These are phyloP conservation scores for Paracoccidioides lutzii DNA, from an alignment of 2,329 filamentous ascomycete genomes.

Conservation along the genomic window DNA sequence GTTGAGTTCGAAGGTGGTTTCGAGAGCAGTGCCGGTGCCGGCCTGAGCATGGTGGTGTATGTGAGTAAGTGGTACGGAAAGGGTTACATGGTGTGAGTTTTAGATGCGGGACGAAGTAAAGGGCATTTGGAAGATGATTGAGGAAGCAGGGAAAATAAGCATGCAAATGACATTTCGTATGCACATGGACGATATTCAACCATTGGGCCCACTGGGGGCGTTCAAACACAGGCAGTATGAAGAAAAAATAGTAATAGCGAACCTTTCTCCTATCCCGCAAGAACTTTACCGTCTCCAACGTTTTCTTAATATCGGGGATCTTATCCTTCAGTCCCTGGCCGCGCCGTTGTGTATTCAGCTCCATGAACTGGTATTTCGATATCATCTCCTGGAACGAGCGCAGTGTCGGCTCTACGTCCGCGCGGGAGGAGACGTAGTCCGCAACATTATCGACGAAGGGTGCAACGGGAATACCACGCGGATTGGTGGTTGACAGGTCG, in stretches of 20 bases:
- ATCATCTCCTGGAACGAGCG: conserved; percentile 36
- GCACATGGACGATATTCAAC: not conserved
- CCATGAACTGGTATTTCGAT: conserved; percentile 99
- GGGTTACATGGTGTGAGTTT: not conserved
- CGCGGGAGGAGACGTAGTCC: conserved; percentile 34
- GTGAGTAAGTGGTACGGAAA: not conserved
- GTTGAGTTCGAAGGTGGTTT: conserved; percentile 92
- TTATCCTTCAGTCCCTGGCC: conserved; percentile 77
- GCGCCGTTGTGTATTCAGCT: conserved; percentile 77
- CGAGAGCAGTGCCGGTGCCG: conserved; percentile 46
- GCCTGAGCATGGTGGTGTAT: conserved; percentile 9
- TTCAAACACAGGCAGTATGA: not conserved
- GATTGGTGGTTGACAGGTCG: conserved; percentile 25
- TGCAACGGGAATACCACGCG: conserved; percentile 34
- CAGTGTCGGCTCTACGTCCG: conserved; percentile 35
- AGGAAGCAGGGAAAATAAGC: not conserved
- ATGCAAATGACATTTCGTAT: not conserved
- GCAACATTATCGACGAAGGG: conserved; percentile 36
- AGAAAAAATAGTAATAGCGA: conserved; percentile 11
- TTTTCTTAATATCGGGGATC: conserved; percentile 94
- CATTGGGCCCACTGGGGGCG: not conserved
- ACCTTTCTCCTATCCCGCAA: conserved; percentile 65
- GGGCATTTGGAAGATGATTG: not conserved
- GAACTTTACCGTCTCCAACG: conserved; percentile 80
- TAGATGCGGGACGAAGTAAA: not conserved